Conservation (phyloP, 768 basidiomycete species). For the Auricularia cornea region DNA sequence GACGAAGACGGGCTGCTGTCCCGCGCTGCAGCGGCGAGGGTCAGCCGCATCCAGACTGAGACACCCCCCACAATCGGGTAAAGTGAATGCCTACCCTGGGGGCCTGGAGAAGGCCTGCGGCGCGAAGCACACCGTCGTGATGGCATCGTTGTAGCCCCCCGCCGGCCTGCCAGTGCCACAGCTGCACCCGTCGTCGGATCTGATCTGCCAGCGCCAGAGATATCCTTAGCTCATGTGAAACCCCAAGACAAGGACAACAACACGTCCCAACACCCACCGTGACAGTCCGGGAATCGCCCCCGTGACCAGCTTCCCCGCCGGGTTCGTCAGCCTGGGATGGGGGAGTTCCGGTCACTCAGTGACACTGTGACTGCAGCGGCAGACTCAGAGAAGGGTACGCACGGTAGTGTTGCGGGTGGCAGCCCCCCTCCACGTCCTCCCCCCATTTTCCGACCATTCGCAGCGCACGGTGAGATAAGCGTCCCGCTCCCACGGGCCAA, state of each 20-base stretch:
- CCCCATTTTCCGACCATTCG: background rate
- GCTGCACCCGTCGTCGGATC: background rate
- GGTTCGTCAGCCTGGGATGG: background rate
- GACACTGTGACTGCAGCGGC: too few species aligned
- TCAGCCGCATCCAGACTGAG: too few species aligned
- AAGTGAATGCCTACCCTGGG: background rate
- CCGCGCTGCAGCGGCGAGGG: too few species aligned
- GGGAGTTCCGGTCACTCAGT: too few species aligned
- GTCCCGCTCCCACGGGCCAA: background rate
- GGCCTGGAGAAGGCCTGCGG: too few species aligned
- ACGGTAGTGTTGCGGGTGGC: background rate
- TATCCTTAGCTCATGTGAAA: background rate
- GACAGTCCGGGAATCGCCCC: background rate
- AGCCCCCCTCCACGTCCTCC: background rate
- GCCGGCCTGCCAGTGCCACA: too few species aligned
- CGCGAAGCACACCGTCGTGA: background rate
- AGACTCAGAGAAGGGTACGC: background rate
- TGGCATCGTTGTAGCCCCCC: background rate
- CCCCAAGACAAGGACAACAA: background rate
- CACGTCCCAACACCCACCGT: background rate
- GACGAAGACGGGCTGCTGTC: too few species aligned
- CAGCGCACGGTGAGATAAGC: background rate
- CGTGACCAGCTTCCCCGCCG: background rate
- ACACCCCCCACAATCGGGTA: too few species aligned
- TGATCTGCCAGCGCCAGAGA: background rate